These are phyloP conservation scores for Tetrahymena thermophila DNA, from an alignment of 73 alveolate species.

Conservation along the genomic window DNA sequence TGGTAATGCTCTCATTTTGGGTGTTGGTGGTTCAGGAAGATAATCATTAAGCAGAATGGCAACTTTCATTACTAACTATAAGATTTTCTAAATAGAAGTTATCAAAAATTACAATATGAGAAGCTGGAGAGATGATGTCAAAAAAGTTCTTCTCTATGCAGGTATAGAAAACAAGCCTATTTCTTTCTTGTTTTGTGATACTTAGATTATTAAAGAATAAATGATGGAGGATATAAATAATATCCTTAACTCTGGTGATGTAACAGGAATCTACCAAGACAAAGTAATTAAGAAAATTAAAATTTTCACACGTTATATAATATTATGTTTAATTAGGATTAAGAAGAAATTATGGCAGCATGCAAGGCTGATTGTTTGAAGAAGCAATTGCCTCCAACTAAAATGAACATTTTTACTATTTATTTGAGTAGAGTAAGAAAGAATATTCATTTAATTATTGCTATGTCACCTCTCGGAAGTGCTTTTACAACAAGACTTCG, in stretches of 20 bases:
- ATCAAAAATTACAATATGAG: constrained; percentile 69
- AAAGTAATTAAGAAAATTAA: constrained; percentile 73
- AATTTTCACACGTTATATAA: not conserved
- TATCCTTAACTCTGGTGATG: constrained; percentile 97
- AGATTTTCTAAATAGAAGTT: constrained; percentile 49
- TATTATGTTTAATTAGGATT: constrained; percentile 81
- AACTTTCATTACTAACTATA: constrained; percentile 82
- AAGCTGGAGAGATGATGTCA: constrained; percentile 98
- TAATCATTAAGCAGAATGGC: constrained; percentile 95
- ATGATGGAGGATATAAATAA: constrained; percentile 97
- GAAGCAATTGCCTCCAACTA: constrained; percentile 50
- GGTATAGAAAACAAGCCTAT: constrained; percentile 96
- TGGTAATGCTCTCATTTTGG: constrained; percentile 97
- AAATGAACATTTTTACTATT: constrained; percentile 49
- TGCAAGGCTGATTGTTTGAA: constrained; percentile 63
- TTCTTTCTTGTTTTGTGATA: constrained; percentile 96
- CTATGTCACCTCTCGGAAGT: constrained; percentile 98
- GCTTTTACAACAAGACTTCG: constrained; percentile 93
- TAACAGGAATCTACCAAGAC: constrained; percentile 83
- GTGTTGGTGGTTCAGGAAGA: constrained; percentile 99
- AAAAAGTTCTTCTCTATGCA: constrained; percentile 79
- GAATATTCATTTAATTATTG: constrained; percentile 95
- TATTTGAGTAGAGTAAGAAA: constrained; percentile 82
- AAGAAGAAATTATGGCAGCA: constrained; percentile 37
- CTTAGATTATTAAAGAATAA: constrained; percentile 95